These are phyloP conservation scores for Gentiana macrophylla DNA, from an alignment of 257 asterid genomes.

Conservation along the genomic window DNA sequence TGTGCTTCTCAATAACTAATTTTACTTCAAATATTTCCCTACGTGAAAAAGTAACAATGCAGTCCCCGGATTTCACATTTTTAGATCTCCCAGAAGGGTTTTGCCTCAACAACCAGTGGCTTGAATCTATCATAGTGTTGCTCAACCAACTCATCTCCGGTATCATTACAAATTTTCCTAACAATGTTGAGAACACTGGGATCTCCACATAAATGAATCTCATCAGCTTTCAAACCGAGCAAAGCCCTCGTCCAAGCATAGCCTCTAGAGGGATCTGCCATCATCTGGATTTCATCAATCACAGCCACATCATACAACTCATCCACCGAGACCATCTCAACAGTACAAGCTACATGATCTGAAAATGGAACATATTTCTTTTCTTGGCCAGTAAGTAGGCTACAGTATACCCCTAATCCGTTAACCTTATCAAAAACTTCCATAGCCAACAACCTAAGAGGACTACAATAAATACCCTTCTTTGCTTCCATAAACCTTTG, in stretches of 20 bases:
- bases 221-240: constrained; percentile 88
- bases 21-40: constrained; percentile 90
- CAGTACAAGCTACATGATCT: constrained; percentile 90
- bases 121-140: constrained; percentile 71
- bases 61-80: constrained; percentile 81
- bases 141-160: constrained; percentile 82
- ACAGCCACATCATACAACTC: constrained; percentile 87
- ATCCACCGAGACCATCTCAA: constrained; percentile 84
- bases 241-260: constrained; percentile 94
- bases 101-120: constrained; percentile 89
- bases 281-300: constrained; percentile 91
- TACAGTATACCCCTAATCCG: constrained; percentile 78
- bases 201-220: constrained; percentile 95
- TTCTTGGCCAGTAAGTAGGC: constrained; percentile 85
- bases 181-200: constrained; percentile 78
- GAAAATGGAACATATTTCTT: constrained; percentile 77
- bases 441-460: constrained; percentile 93
- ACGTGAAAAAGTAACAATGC: constrained; percentile 92
- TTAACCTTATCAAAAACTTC: constrained; percentile 95
- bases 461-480: constrained; percentile 90
- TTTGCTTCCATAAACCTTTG: constrained; percentile 94
- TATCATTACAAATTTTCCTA: constrained; percentile 52
- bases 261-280: constrained; percentile 80
- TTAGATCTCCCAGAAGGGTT: constrained; percentile 73
- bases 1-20: constrained; percentile 69